Evolutionary conservation across 2,329 filamentous ascomycete species (phyloP).

Genomic region (Neocucurbitaria cava): DNA sequence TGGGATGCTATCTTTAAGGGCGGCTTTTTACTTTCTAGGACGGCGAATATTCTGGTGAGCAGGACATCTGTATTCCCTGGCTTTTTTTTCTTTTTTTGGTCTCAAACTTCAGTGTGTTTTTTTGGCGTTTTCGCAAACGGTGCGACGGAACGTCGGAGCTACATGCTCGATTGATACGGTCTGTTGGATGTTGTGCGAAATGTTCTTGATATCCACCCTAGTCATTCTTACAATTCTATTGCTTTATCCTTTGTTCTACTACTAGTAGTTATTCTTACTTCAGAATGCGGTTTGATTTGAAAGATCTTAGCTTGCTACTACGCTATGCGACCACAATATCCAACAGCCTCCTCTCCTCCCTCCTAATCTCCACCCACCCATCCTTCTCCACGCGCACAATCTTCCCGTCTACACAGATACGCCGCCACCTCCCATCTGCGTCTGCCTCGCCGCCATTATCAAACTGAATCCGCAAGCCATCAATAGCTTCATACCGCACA

Average conservation of each 20-base stretch:
- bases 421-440: constrained; percentile 79
- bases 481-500: constrained; percentile 76
- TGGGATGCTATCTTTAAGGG: no score
- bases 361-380: constrained; percentile 73
- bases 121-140: background rate
- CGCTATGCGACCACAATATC: constrained; percentile 42
- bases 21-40: no score
- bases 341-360: constrained; percentile 52
- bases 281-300: no score
- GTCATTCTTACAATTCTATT: background rate
- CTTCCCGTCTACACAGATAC: constrained; percentile 90
- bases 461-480: constrained; percentile 71
- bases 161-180: no score
- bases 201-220: background rate
- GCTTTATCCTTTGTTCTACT: background rate
- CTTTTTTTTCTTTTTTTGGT: no score
- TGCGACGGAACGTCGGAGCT: background rate
- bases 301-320: no score
- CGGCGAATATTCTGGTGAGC: background rate
- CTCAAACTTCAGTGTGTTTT: background rate
- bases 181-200: background rate
- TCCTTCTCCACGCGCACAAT: constrained; percentile 76
- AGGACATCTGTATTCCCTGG: no score
- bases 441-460: constrained; percentile 61
- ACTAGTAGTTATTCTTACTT: no score